phyloP scores from a whole-genome alignment of 179 eudicot species.

The Beta macrorhiza region DNA sequence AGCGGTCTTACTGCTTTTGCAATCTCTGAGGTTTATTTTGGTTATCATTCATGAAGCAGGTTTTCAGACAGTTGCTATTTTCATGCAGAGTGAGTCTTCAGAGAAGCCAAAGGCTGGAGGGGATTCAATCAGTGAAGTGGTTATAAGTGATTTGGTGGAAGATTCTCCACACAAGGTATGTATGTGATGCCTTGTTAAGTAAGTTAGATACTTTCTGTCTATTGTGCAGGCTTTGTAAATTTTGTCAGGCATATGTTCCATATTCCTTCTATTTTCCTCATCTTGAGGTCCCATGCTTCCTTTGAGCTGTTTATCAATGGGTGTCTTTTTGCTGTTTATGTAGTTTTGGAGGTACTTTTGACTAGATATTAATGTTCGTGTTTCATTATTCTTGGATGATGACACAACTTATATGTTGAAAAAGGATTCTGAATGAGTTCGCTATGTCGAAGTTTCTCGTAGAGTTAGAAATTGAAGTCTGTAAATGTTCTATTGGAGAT shows the following conservation, averaged over 20 bases:
- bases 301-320: neutral
- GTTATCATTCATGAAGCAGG: slow-evolving; percentile 98
- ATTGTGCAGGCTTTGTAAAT: neutral
- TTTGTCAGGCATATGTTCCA: neutral
- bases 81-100: slow-evolving; percentile 94
- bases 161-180: slow-evolving; percentile 93
- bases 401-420: neutral
- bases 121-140: slow-evolving; percentile 12
- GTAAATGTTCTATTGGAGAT: neutral
- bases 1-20: slow-evolving; percentile 31
- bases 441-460: neutral
- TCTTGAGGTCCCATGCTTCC: neutral
- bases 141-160: slow-evolving; percentile 54
- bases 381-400: neutral
- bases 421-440: neutral
- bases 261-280: neutral
- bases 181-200: slow-evolving; percentile 1
- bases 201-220: neutral
- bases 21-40: slow-evolving; percentile 81
- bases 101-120: slow-evolving; percentile 55
- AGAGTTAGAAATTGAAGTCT: neutral
- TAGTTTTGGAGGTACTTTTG: neutral
- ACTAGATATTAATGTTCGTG: neutral
- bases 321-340: neutral
- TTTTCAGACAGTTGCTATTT: slow-evolving; percentile 99